Base-by-base conservation (phyloP, 805 yeast genomes). In the Wickerhamomyces ciferrii region DNA sequence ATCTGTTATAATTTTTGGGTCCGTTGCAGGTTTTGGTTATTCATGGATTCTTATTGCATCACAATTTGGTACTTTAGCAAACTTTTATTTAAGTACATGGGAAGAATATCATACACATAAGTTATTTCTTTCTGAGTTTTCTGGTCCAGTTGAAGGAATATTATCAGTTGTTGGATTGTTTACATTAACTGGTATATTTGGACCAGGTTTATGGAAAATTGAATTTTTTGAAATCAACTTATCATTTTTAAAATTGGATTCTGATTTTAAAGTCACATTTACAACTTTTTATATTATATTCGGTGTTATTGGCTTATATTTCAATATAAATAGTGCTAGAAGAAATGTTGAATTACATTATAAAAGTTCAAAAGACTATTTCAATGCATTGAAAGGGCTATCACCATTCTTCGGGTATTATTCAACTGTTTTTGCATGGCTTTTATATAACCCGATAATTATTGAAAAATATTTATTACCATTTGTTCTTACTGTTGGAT, bases 111-210 rank as follows among this genome's bases (percentile, higher is more conserved):
- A 90, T 61, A 91, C 97, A 1, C 95, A 89, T 56, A 82, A 81
- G 41, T 70, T 91, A 43, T 91, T 75, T 63, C 70, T 91, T 44
- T 81, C 92, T 32, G 82, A 76, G 51, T 81, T 88, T 56, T 85
- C 95, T 14, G 98, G 98, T 0, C 98, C 98, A 0, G 97, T 92
- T 4, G 98, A 91, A 66, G 98, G 98, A 2, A 87, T 91, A 25
- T 61, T 89, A 52, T 72, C 84, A 67, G 70, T 88, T 44, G 65
- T 78, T 20, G 62, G 56, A 0, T 66, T 83, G 17, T 88, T 78
- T 58, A 46, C 78, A 4, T 39, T 76, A 20, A 85, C 96, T 0
- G 96, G 88, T 4, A 46, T 79, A 32, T 64, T 69, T 44, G 97
- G 97, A 3, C 83, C 88, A 4, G 74, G 70, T 1, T 60, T 79